Conservation (phyloP, 179 eudicot genomes). For the Corrigiola litoralis region DNA sequence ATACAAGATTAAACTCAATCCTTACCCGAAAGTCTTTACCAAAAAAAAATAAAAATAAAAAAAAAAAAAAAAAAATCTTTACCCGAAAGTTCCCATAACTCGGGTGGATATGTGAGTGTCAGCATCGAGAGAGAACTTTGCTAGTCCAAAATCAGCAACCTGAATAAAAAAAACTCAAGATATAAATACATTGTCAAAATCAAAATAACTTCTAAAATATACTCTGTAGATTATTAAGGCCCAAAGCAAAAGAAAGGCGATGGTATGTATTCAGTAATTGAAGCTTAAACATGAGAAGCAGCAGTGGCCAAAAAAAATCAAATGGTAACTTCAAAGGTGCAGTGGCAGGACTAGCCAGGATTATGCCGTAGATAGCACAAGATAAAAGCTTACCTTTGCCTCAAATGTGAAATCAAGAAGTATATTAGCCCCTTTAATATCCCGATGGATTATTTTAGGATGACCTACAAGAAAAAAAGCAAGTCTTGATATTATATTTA, state of each 20-base stretch:
- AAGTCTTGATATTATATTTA: background rate
- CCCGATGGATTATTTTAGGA: constrained; percentile 90
- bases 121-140: constrained; percentile 72
- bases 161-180: constrained; percentile 22
- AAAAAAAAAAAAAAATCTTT: constrained; percentile 9
- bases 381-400: constrained; percentile 57
- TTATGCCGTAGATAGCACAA: background rate
- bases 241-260: too few relatives aligned
- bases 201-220: too few relatives aligned
- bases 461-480: constrained; percentile 48
- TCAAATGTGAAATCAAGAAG: constrained; percentile 79
- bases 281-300: too few relatives aligned
- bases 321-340: background rate
- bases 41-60: too few relatives aligned
- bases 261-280: too few relatives aligned
- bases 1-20: too few relatives aligned
- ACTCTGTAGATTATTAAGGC: too few relatives aligned
- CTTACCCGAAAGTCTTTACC: too few relatives aligned
- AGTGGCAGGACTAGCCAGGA: background rate
- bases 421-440: constrained; percentile 88
- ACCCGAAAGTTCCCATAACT: constrained; percentile 99
- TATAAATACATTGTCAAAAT: background rate
- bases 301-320: background rate
- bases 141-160: constrained; percentile 99
- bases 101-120: constrained; percentile 86